Evolutionary conservation across 140 eudicot species (phyloP).

Genomic region (Bidens hawaiensis): DNA sequence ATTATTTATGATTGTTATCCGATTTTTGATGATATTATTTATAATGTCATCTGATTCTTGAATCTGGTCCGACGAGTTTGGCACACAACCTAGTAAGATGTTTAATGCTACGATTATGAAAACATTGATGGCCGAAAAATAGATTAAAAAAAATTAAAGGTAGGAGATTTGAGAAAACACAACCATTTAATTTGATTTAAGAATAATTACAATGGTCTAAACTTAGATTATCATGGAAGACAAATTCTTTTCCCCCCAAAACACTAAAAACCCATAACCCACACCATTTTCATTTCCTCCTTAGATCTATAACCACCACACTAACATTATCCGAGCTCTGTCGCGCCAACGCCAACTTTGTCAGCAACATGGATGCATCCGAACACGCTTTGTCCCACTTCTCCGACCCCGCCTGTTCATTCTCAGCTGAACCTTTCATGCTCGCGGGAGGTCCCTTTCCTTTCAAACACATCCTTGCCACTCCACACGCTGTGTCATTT

Average conservation of each 20-base stretch:
- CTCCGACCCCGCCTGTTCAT: conserved; percentile 14
- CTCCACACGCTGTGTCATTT: conserved; percentile 46
- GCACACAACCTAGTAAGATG: no score
- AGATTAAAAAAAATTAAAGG: not conserved
- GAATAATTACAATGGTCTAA: conserved; percentile 35
- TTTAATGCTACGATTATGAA: no score
- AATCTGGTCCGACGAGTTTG: no score
- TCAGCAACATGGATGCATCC: conserved; percentile 39
- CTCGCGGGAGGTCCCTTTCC: conserved; percentile 26
- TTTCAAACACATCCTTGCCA: conserved; percentile 46
- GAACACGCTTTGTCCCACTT: conserved; percentile 36
- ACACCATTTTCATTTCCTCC: conserved; percentile 23
- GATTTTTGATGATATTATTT: no score
- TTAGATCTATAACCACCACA: conserved; percentile 45
- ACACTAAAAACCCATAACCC: not conserved
- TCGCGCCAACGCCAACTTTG: conserved; percentile 47
- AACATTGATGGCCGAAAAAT: not conserved
- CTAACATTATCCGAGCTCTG: conserved; percentile 43
- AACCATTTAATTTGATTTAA: conserved; percentile 29
- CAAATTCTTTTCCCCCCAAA: conserved; percentile 21
- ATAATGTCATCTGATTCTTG: no score
- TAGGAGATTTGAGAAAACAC: conserved; percentile 2
- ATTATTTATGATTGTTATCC: no score
- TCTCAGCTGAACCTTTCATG: not conserved
- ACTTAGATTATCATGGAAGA: conserved; percentile 18